Evolutionary conservation across 805 yeast species (phyloP), one percentile per base, ranked within the genome.

Genomic region (Sungouiella thailandica): DNA sequence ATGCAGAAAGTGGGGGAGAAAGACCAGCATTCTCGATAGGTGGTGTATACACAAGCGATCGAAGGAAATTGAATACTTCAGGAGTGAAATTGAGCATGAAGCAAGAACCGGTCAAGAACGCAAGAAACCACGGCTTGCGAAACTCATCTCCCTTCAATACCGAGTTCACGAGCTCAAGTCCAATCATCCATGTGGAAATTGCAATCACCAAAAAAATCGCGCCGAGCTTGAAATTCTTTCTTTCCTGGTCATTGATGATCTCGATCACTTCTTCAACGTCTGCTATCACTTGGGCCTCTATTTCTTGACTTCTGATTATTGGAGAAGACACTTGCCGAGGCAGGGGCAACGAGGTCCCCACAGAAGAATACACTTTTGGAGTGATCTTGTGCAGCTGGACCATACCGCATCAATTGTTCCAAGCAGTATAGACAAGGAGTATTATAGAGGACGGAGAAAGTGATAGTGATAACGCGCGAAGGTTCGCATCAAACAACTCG

Each of bases 141-240:
- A 65, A 74, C 9, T 61, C 64, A 16, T 62, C 70, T 18, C 67
- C 68, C 38, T 74, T 74, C 38, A 73, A 52, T n/a, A 72, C 68
- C 4, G 57, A 48, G 40, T 72, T 74, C 28, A 70, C 70, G 40
- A 74, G 39, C 41, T 74, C 78, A 13, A 70, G 55, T 0, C 77
- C 74, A 3, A 62, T 34, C 23, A 74, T 62, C 78, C 79, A 74
- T 1, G 74, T 60, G 7, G 55, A 35, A 7, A 74, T 59, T 1
- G 72, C 69, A 4, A 70, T 31, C 7, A 64, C 47, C 22, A 74
- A 53, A 23, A 70, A 52, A 7, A 63, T 22, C 4, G 70, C 47
- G 2, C 80, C 80, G 14, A 60, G 52, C n/a, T 53, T 41, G 60
- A 68, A 74, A 39, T 65, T 65, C 28, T 43, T 49, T 15, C 58